Evolutionary conservation across 2,329 filamentous ascomycete species (phyloP), one percentile per base, ranked within the genome.

Genomic region (Basipetospora chlamydospora): DNA sequence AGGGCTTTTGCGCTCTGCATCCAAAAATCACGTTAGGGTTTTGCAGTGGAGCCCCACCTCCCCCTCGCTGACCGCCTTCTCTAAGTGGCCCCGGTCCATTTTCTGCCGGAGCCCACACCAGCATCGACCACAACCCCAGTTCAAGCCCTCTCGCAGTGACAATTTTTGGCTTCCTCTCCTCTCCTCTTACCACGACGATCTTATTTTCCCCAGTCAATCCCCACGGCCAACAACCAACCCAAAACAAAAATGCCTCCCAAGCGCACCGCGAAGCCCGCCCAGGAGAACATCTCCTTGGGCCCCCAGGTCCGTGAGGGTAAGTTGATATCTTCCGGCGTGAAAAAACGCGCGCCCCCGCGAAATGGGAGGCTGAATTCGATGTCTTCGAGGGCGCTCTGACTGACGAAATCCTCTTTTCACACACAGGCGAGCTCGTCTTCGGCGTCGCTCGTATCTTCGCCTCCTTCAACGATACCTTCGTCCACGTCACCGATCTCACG

Each of bases 401-500:
- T n/a, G n/a, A n/a, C n/a, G n/a, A n/a, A n/a, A n/a, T n/a, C n/a
- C n/a, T n/a, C n/a, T n/a, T n/a, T n/a, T n/a, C n/a, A n/a, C n/a
- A n/a, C n/a, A n/a, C 49, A 88, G 86, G 86, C 70, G 85, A 93
- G 72, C 83, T 93, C 65, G 86, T 94, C 65, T 95, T 95, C 64
- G 87, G n/a, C 64, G 87, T 94, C 69, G 87, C 87, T 63, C 84
- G 87, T 64, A 95, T 95, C 73, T 90, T 95, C 67, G 87, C 87
- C 57, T 93, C 84, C 49, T 86, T 86, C 76, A 86, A 86, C 70
- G 81, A 86, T 58, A 86, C 80, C 61, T 86, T 86, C 71, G 90
- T 98, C 63, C 90, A 98, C 73, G 85, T 98, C 62, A 98, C 90
- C 73, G 90, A 96, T 93, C 85, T 98, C 64, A 79, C 72, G 80